Conservation (phyloP, 2,329 filamentous ascomycete species). For the Furcasterigmium sp. region DNA sequence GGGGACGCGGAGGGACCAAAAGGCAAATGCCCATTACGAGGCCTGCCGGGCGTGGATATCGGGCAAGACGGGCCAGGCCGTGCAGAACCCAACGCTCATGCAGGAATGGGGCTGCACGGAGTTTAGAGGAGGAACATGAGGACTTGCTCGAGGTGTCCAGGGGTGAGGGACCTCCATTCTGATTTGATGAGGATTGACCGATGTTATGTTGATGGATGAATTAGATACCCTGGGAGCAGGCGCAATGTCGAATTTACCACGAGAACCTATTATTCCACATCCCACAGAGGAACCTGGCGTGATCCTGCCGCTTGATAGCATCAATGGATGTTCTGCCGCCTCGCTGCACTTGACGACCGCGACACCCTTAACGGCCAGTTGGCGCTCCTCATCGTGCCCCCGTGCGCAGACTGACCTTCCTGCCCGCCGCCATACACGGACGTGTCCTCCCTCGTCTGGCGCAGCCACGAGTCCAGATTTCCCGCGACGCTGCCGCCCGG, state of each 20-base stretch:
- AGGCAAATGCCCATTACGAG: conserved; percentile 34
- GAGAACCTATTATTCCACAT: no score
- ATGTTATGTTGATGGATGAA: background rate
- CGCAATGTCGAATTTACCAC: no score
- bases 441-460: background rate
- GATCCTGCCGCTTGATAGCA: no score
- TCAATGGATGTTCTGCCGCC: no score
- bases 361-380: background rate
- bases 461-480: background rate
- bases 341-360: no score
- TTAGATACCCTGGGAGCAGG: no score
- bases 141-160: no score
- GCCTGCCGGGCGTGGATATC: conserved; percentile 41
- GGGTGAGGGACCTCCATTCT: no score
- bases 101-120: conserved; percentile 31
- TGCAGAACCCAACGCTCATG: conserved; percentile 31
- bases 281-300: no score
- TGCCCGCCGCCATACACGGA: background rate
- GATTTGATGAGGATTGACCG: no score
- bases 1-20: conserved; percentile 21
- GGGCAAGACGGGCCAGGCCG: conserved; percentile 24
- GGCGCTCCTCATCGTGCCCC: background rate
- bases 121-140: no score
- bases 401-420: background rate
- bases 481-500: background rate